Conservation (phyloP, 306 rosid genomes). For the Malus sylvestris region DNA sequence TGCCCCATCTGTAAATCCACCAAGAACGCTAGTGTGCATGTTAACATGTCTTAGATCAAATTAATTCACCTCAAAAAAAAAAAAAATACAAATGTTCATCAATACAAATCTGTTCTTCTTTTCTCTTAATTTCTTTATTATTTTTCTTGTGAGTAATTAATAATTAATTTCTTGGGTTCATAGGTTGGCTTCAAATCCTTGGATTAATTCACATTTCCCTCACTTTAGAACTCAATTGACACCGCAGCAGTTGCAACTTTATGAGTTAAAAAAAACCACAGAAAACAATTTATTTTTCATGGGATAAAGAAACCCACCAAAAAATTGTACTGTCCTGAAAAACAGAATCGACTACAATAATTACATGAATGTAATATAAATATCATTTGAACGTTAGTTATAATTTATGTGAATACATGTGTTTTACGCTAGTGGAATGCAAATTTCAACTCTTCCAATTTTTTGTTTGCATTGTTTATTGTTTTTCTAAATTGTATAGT, state of each 20-base stretch:
- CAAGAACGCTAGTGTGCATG: constrained; percentile 70
- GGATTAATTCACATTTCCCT: not conserved
- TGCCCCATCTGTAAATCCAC: constrained; percentile 89
- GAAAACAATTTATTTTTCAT: too few species aligned
- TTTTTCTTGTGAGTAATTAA: not conserved
- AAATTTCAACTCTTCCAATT: not conserved
- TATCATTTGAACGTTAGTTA: too few species aligned
- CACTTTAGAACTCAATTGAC: too few species aligned
- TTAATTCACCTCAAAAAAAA: not conserved
- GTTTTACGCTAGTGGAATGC: not conserved
- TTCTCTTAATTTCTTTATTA: not conserved
- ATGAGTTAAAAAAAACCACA: not conserved
- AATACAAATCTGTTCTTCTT: constrained; percentile 7
- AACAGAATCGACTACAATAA: too few species aligned
- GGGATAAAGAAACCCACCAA: too few species aligned
- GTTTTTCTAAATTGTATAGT: not conserved
- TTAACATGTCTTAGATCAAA: constrained; percentile 44
- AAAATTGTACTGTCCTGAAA: too few species aligned
- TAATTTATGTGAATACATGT: too few species aligned
- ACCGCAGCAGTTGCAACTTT: not conserved
- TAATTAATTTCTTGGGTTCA: not conserved
- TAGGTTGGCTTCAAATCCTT: not conserved
- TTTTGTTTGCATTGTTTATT: not conserved
- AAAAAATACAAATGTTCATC: not conserved
- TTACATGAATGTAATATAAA: too few species aligned